These are phyloP conservation scores for Pyrus pyrifolia DNA, from an alignment of 306 rosid species.

Conservation along the genomic window DNA sequence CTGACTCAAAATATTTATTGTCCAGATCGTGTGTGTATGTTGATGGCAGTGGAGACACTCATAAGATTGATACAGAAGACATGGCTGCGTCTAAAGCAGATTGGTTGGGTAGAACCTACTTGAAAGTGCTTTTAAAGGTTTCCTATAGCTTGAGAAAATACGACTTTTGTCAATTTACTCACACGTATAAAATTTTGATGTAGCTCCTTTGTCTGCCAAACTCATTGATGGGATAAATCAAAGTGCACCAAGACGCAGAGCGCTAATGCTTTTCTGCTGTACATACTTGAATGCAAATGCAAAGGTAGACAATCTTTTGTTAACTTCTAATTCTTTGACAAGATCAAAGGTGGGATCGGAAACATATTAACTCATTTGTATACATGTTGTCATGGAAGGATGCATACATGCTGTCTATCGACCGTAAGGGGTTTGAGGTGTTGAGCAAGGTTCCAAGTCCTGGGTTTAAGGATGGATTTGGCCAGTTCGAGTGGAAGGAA, in stretches of 20 bases:
- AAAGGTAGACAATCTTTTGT: constrained; percentile 26
- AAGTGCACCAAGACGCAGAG: constrained; percentile 71
- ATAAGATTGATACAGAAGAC: constrained; percentile 59
- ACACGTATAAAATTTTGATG: constrained; percentile 10
- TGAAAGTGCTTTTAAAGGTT: not conserved
- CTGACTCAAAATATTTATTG: constrained; percentile 16
- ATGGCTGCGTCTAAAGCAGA: constrained; percentile 55
- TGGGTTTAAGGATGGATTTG: constrained; percentile 36
- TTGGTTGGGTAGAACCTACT: constrained; percentile 42
- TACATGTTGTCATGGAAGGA: constrained; percentile 37
- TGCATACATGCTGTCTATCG: constrained; percentile 56
- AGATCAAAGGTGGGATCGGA: not conserved
- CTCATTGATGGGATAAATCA: constrained; percentile 82
- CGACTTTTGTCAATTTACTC: not conserved
- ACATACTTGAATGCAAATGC: constrained; percentile 49
- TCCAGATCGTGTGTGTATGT: constrained; percentile 63
- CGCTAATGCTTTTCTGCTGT: constrained; percentile 67
- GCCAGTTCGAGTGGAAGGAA: constrained; percentile 62
- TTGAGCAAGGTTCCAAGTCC: constrained; percentile 52
- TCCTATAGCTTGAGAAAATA: not conserved
- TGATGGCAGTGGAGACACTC: constrained; percentile 48
- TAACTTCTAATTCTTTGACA: not conserved
- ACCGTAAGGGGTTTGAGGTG: constrained; percentile 73
- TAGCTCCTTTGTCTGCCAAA: constrained; percentile 65
- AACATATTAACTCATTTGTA: not conserved